A percentile compares a stretch with the other conserved stretches of the same genome.
Conservation (phyloP, 2,329 filamentous ascomycete genomes). For the Iodosphaeria phyllophila region DNA sequence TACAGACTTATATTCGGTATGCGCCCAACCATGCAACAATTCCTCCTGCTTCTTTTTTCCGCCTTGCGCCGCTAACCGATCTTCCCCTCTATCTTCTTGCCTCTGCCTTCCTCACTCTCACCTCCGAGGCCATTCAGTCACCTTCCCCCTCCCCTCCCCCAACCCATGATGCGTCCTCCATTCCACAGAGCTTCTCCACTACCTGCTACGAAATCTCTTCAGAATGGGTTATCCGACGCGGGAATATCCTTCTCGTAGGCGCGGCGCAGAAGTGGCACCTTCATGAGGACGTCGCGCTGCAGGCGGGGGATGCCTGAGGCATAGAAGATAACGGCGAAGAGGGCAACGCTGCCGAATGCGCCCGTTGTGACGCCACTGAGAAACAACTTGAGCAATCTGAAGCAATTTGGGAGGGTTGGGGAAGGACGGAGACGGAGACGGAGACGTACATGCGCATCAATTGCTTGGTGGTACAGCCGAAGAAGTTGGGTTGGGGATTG, state of each 20-base stretch:
- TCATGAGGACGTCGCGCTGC: conserved; percentile 39
- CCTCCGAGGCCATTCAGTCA: too few relatives aligned
- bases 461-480: conserved; percentile 30
- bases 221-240: conserved; percentile 32
- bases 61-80: too few relatives aligned
- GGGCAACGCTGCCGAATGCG: conserved; percentile 37
- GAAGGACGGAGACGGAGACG: conserved; percentile 1
- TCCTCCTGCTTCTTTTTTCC: too few relatives aligned
- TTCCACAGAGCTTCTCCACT: too few relatives aligned
- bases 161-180: too few relatives aligned
- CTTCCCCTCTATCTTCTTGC: too few relatives aligned
- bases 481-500: conserved; percentile 34
- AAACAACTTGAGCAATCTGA: conserved; percentile 1
- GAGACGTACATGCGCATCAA: conserved; percentile 31
- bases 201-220: too few relatives aligned
- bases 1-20: too few relatives aligned
- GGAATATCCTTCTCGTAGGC: conserved; percentile 34
- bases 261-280: conserved; percentile 32
- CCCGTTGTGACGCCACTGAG: conserved; percentile 30
- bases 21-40: too few relatives aligned
- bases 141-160: too few relatives aligned
- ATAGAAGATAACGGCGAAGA: conserved; percentile 38
- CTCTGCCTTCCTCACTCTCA: too few relatives aligned
- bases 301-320: conserved; percentile 43
- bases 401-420: conserved; percentile 1